Base-by-base conservation (phyloP, 257 asterid species). In the Rauvolfia tetraphylla region DNA sequence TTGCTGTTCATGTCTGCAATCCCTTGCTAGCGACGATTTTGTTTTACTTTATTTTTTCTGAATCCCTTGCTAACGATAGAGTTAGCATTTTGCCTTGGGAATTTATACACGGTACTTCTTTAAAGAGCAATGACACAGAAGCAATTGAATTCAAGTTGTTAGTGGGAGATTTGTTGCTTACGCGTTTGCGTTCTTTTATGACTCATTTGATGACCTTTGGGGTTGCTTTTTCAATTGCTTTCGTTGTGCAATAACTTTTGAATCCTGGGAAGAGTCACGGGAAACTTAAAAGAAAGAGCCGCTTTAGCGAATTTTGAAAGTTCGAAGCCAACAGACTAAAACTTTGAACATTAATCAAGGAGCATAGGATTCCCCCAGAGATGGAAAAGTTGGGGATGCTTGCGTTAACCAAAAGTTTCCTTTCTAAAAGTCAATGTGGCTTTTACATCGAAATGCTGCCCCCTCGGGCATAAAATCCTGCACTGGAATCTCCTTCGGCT, bases 301-400 rank as follows among this genome's bases (percentile, higher is more conserved):
- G 25, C 22, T 68, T 39, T 15, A 0, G 18, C 7, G 29, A 59
- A 36, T 4, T 36, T 23, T 34, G 44, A 17, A 54, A 53, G 3
- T 20, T 27, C 31, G 70, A 58, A 29, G 29, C 17, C 59, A 44
- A 62, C 48, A 22, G 27, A 46, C 23, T 20, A 23, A 51, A 31
- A 33, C 3, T n/a, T 7, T 17, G 27, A 14, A 53, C 78, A 25
- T 36, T 61, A 65, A 34, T 72, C 74, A 51, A 79, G 82, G 72
- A 53, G 72, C 78, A 73, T 54, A 63, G 82, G 78, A 54, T 79
- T 73, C 78, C 27, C 10, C 25, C 68, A 34, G 44, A 13, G 41
- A 3, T 76, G 66, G 25, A 51, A 66, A 67, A 66, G 66, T 53
- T 15, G 14, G 14, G 65, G 27, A 31, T 75, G 54, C 79, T 11